Evolutionary conservation across 2,329 filamentous ascomycete genomes (phyloP), one percentile per base, ranked within the genome.

Genomic region (Trichoderma hamatum): DNA sequence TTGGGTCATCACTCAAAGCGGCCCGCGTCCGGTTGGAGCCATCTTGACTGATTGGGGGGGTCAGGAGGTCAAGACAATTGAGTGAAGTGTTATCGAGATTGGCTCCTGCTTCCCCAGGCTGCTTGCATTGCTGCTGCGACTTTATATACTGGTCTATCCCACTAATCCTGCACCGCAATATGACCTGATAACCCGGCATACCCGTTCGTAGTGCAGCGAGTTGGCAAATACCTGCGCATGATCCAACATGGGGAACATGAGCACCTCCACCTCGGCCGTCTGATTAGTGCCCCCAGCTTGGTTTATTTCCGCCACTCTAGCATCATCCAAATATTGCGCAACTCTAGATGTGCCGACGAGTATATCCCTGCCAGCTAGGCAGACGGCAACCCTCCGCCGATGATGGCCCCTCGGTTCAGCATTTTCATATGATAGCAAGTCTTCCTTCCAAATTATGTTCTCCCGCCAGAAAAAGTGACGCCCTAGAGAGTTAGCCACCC

Each of bases 391-490:
- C 43, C 75, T 79, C 43, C 81, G 76, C 28, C 74, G 71, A 30
- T 52, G 71, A 30, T 52, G n/a, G n/a, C n/a, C 70, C 64, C 74
- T 70, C 71, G 64, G 66, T 6, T 71, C 72, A 4, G 69, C 65
- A 71, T 58, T 70, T 51, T 54, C 51, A 28, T 66, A 70, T 0
- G 56, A 69, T 43, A 84, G 71, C 56, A 92, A 76, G 70, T 91
- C 88, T 59, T 92, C 88, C 72, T 87, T 88, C 90, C 90, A 93
- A 9, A 91, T 79, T 49, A 91, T 87, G 71, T 90, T 92, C 72
- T 92, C 84, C 30, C 83, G 83, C 91, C 90, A 93, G 78, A 91
- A 92, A 79, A 93, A 92, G 73, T 89, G 84, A 3, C 90, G 81
- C 0, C 85, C 86, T 1, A 93, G 80, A 11, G 86, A 88, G 68